Base-by-base conservation (phyloP, 1,139 yeast species). In the Nakaseomyces delphensis region DNA sequence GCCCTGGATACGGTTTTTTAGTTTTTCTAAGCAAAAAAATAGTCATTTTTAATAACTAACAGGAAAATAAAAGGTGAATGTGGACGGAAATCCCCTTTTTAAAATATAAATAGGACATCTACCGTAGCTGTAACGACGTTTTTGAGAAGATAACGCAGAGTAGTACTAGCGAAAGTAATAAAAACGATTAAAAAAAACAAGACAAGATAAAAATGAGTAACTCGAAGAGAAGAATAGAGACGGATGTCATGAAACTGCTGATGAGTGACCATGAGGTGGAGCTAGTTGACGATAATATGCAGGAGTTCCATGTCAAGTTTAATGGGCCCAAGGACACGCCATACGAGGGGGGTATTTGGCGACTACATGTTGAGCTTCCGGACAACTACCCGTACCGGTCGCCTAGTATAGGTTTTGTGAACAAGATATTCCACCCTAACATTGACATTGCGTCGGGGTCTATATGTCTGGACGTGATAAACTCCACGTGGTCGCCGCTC, bases 401-500 rank as follows among this genome's bases (percentile, higher is more conserved):
- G 8, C 98, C 98, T 11, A 86, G 96, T 13, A 87, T 91, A 51
- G 97, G 97, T 3, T 91, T 91, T 60, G 79, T 79, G 45, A 91
- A 89, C 63, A 84, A 82, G 61, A 89, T 91, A 25, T 89, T 78
- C 63, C 98, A 91, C 60, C 98, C 98, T 5, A 91, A 91, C 59
- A 84, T 85, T 47, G 95, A 85, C 57, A 91, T 85, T 59, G 73
- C 78, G 23, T 82, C 95, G 3, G 98, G 98, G 0, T 80, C 94
- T 0, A 96, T 91, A 11, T 91, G 98, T 64, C 76, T 91, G 46
- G 98, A 91, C 60, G 98, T 91, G 28, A 89, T 91, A 52, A 91
- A 91, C 63, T 96, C 91, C 59, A 87, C 97, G 1, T 91, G 98
- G 98, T 83, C 95, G 36, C 98, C 98, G 2, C 84, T 91, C 89